Evolutionary conservation across 139 green algal genomes (phyloP).

Genomic region (Chlamydomonas sp.): DNA sequence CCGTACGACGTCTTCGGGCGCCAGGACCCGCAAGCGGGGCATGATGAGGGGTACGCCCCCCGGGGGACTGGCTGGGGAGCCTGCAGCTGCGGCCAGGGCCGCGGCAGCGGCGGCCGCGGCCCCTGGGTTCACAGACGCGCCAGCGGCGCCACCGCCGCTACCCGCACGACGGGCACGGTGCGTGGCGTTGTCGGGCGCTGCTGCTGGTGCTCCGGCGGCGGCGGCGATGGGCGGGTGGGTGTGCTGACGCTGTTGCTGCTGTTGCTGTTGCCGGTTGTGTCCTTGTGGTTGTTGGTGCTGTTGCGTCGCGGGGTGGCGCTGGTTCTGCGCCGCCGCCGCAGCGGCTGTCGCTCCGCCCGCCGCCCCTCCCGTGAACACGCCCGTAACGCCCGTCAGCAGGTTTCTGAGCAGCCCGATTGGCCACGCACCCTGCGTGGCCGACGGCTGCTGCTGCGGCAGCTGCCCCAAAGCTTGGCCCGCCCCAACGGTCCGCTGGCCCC

Average conservation of each 20-base stretch:
- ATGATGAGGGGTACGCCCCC: too few species aligned
- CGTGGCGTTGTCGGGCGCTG: background rate
- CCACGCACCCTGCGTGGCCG: background rate
- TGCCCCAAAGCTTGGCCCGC: background rate
- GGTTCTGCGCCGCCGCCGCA: background rate
- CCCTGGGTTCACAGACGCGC: too few species aligned
- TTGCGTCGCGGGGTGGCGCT: too few species aligned
- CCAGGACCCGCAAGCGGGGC: background rate
- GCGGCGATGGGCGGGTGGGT: too few species aligned
- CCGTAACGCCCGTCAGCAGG: constrained; percentile 26
- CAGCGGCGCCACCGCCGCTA: background rate
- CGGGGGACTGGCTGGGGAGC: too few species aligned
- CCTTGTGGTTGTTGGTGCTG: too few species aligned
- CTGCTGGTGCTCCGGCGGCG: background rate
- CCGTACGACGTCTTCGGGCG: constrained; percentile 7
- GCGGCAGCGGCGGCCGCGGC: too few species aligned
- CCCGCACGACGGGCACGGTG: background rate
- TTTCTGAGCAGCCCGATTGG: constrained; percentile 10
- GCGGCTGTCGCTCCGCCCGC: background rate
- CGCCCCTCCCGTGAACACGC: background rate
- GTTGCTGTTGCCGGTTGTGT: background rate
- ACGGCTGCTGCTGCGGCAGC: too few species aligned
- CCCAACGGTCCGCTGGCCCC: background rate
- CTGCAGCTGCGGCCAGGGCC: too few species aligned
- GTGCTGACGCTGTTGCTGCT: background rate